phyloP scores from a whole-genome alignment of 192 early-diverging fungal species.

The Backusella tarrabulga region DNA sequence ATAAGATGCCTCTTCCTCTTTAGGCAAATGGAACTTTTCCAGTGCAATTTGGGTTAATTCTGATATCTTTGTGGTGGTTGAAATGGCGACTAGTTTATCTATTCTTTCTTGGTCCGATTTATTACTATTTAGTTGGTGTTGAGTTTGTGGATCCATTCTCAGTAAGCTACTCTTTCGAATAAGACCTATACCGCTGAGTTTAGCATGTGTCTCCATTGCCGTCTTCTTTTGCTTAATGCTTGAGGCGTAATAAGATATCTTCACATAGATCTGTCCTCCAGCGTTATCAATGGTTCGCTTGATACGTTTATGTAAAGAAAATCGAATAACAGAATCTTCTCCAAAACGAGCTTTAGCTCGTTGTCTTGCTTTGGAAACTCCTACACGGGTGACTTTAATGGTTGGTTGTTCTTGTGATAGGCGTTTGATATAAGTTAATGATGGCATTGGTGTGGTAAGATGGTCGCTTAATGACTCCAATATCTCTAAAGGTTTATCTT shows the following conservation, averaged over 20 bases:
- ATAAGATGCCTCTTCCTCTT: constrained; percentile 34
- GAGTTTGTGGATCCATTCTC: constrained; percentile 1
- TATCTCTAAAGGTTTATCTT: constrained; percentile 54
- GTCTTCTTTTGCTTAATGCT: background rate
- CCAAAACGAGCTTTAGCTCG: constrained; percentile 24
- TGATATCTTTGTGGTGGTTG: constrained; percentile 39
- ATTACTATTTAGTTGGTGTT: background rate
- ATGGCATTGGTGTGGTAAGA: constrained; percentile 49
- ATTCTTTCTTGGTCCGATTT: constrained; percentile 21
- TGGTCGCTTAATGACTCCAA: constrained; percentile 51
- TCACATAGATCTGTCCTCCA: constrained; percentile 35
- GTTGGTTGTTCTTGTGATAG: constrained; percentile 16
- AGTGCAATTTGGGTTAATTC: constrained; percentile 44
- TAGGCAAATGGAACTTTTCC: constrained; percentile 49
- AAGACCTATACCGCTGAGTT: background rate
- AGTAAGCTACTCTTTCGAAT: constrained; percentile 12
- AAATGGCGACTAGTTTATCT: constrained; percentile 43
- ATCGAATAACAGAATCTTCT: constrained; percentile 46
- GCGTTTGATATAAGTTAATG: constrained; percentile 39
- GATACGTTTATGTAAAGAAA: constrained; percentile 50
- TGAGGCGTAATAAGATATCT: constrained; percentile 27
- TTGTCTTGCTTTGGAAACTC: constrained; percentile 23
- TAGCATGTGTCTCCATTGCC: background rate
- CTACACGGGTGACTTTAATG: constrained; percentile 32
- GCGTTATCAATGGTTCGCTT: constrained; percentile 29